These are phyloP conservation scores for Astrothelium macrocarpum DNA, from an alignment of 495 filamentous ascomycete genomes.

Conservation along the genomic window DNA sequence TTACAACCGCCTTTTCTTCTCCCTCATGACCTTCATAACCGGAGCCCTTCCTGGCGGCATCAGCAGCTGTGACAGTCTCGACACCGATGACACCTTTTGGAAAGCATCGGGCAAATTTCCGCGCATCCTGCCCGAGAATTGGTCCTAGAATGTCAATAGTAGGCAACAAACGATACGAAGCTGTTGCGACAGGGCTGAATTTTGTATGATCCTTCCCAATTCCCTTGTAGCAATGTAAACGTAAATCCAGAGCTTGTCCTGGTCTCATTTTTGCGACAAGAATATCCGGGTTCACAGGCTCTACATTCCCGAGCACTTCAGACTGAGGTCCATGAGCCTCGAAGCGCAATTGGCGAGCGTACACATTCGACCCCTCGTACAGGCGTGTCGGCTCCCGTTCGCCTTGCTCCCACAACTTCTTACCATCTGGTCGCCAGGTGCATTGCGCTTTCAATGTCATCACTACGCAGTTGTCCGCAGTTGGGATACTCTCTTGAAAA, in stretches of 20 bases:
- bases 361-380: constrained; percentile 78
- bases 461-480: constrained; percentile 72
- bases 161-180: constrained; percentile 82
- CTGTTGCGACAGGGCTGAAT: constrained; percentile 92
- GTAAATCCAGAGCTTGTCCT: constrained; percentile 71
- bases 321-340: constrained; percentile 63
- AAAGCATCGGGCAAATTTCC: constrained; percentile 87
- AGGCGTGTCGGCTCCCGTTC: constrained; percentile 73
- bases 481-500: constrained; percentile 35
- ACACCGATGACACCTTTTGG: constrained; percentile 78
- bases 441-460: constrained; percentile 66
- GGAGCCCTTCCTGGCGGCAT: constrained; percentile 49
- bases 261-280: constrained; percentile 90
- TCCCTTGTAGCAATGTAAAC: constrained; percentile 86
- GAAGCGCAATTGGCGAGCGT: constrained; percentile 73
- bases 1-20: constrained; percentile 78
- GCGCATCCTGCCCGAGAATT: constrained; percentile 75
- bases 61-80: constrained; percentile 57
- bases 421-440: constrained; percentile 60
- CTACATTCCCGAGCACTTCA: constrained; percentile 45
- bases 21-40: constrained; percentile 61
- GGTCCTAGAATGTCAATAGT: constrained; percentile 71
- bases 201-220: constrained; percentile 94
- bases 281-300: constrained; percentile 83
- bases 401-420: constrained; percentile 34